Percentiles rank a stretch among this genome's conserved stretches.
Evolutionary conservation across 2,329 filamentous ascomycete genomes (phyloP).

Genomic region (Xenosphaeropsis pyriputrescens): DNA sequence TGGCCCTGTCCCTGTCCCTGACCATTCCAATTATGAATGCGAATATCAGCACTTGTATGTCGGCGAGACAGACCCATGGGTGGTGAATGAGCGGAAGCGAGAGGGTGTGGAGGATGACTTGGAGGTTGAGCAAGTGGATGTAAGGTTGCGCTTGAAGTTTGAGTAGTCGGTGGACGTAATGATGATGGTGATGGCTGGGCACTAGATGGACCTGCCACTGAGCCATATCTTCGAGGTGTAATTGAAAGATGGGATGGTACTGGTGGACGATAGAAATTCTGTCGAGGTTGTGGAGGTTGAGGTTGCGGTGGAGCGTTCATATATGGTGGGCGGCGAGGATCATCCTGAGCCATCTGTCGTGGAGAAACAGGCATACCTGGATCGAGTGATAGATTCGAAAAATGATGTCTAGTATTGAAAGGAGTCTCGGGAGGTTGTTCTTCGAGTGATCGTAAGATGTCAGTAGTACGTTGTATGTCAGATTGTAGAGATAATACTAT

Average conservation of each 20-base stretch:
- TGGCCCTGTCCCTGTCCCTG: slow-evolving; percentile 17
- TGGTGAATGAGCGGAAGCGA: slow-evolving; percentile 45
- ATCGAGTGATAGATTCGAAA: slow-evolving; percentile 45
- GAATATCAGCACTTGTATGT: slow-evolving; percentile 92
- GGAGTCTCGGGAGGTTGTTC: slow-evolving; percentile 50
- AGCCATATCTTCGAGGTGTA: slow-evolving; percentile 62
- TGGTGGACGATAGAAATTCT: slow-evolving; percentile 59
- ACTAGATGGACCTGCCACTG: no score
- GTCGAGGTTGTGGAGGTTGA: slow-evolving; percentile 23
- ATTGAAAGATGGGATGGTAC: slow-evolving; percentile 71
- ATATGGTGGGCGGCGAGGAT: slow-evolving; percentile 45
- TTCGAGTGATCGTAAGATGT: slow-evolving; percentile 39
- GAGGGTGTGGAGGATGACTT: slow-evolving; percentile 44
- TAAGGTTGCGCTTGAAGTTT: no score
- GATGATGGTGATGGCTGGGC: neutral
- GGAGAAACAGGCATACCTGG: slow-evolving; percentile 67
- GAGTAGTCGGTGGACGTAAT: slow-evolving; percentile 18
- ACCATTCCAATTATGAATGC: slow-evolving; percentile 65
- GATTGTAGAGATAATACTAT: slow-evolving; percentile 40
- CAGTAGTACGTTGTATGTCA: slow-evolving; percentile 46
- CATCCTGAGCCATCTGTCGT: slow-evolving; percentile 74
- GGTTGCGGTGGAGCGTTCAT: slow-evolving; percentile 35
- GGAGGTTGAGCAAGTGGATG: slow-evolving; percentile 26
- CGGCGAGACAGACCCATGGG: slow-evolving; percentile 58
- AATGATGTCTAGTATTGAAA: slow-evolving; percentile 50